Conservation (phyloP, 805 yeast genomes). For the Metschnikowia amazonensis region DNA sequence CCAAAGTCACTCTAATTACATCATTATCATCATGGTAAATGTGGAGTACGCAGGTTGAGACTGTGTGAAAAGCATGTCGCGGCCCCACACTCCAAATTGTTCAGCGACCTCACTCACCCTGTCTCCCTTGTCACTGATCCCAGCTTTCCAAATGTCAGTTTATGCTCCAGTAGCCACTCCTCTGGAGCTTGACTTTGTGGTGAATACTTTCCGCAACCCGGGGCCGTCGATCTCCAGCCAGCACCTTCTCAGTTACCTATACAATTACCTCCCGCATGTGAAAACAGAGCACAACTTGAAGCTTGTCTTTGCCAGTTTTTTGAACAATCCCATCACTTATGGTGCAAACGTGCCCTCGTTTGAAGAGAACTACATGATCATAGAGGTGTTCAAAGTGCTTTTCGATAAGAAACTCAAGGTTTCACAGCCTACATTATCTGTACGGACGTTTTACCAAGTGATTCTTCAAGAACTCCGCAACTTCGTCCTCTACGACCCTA, state of each 20-base stretch:
- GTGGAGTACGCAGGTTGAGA: background rate
- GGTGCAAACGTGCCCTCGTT: slow-evolving; percentile 21
- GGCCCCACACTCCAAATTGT: background rate
- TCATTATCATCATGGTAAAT: no score
- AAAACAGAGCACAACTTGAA: slow-evolving; percentile 45
- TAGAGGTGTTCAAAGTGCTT: slow-evolving; percentile 48
- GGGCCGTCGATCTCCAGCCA: slow-evolving; percentile 26
- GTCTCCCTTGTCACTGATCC: background rate
- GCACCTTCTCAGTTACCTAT: slow-evolving; percentile 43
- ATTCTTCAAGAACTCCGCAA: slow-evolving; percentile 31
- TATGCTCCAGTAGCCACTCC: no score
- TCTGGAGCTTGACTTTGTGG: slow-evolving; percentile 46
- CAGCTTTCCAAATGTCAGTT: no score
- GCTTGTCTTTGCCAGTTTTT: slow-evolving; percentile 41
- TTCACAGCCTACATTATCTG: slow-evolving; percentile 46
- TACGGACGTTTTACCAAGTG: slow-evolving; percentile 41
- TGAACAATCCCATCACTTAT: slow-evolving; percentile 39
- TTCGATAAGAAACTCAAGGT: slow-evolving; percentile 43
- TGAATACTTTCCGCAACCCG: slow-evolving; percentile 44
- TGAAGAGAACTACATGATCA: slow-evolving; percentile 33
- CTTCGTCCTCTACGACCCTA: slow-evolving; percentile 28
- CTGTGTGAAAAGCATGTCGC: background rate
- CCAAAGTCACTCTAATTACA: no score
- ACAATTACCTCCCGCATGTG: slow-evolving; percentile 48
- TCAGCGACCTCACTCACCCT: background rate